Percentiles rank a stretch among this genome's conserved stretches.
These are phyloP conservation scores for Gryganskiella cystojenkinii DNA, from an alignment of 192 early-diverging fungal genomes.

Conservation along the genomic window DNA sequence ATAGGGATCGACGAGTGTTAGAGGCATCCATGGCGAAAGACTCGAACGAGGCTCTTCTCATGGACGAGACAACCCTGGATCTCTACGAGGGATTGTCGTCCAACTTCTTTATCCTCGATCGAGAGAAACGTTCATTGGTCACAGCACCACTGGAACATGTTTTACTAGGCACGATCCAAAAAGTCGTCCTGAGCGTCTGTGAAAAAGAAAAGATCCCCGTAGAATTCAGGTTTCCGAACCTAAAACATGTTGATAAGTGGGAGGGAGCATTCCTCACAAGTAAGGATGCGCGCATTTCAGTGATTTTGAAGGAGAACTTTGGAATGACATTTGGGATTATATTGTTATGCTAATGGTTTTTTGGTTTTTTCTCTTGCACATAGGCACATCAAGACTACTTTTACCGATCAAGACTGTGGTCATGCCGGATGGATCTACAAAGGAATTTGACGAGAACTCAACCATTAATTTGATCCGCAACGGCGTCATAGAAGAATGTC, in stretches of 20 bases:
- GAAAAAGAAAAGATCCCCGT: constrained; percentile 62
- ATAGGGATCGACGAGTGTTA: constrained; percentile 59
- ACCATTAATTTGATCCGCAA: too few relatives aligned
- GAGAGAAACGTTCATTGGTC: constrained; percentile 42
- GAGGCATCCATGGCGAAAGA: constrained; percentile 53
- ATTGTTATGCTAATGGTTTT: too few relatives aligned
- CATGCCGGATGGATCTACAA: too few relatives aligned
- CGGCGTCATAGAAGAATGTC: too few relatives aligned
- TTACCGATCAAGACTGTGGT: too few relatives aligned
- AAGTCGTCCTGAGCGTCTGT: constrained; percentile 67
- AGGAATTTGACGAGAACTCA: too few relatives aligned
- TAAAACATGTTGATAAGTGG: constrained; percentile 63
- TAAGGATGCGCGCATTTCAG: constrained; percentile 53
- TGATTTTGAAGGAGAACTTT: too few relatives aligned
- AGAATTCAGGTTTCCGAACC: constrained; percentile 63
- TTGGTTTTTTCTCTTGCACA: too few relatives aligned
- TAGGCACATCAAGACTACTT: too few relatives aligned
- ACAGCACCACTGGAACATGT: constrained; percentile 69
- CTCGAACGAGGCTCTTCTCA: constrained; percentile 70
- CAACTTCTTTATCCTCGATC: constrained; percentile 69
- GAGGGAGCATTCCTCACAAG: constrained; percentile 75
- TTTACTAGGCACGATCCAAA: constrained; percentile 72
- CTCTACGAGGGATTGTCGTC: constrained; percentile 78
- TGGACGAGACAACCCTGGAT: constrained; percentile 60
- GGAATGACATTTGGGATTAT: too few relatives aligned